phyloP scores from a whole-genome alignment of 352 stramenopile genomes.

The Phytophthora tentaculata region DNA sequence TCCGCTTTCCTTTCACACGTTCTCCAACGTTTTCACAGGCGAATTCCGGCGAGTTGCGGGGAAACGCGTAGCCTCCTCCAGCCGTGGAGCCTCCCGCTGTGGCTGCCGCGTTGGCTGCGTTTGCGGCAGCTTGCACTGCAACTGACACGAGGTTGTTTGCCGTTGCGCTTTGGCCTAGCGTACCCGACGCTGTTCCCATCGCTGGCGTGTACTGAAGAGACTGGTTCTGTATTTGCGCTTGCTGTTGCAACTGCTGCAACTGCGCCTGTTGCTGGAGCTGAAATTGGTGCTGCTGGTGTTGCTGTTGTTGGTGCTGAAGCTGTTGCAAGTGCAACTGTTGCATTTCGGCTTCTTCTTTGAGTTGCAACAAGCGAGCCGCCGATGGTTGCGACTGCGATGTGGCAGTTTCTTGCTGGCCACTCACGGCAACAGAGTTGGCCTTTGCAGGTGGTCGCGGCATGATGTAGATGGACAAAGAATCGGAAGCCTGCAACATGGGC shows the following conservation, averaged over 20 bases:
- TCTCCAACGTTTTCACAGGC: slow-evolving; percentile 85
- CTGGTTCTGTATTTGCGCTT: slow-evolving; percentile 42
- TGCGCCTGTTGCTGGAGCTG: slow-evolving; percentile 47
- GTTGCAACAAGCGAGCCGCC: slow-evolving; percentile 26
- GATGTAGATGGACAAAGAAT: slow-evolving; percentile 16
- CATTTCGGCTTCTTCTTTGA: slow-evolving; percentile 40
- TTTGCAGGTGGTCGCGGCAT: slow-evolving; percentile 40
- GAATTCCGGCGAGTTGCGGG: slow-evolving; percentile 78
- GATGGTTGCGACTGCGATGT: slow-evolving; percentile 17
- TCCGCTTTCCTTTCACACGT: slow-evolving; percentile 81
- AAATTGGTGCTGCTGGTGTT: slow-evolving; percentile 32
- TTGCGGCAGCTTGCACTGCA: slow-evolving; percentile 47
- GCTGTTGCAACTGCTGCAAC: slow-evolving; percentile 41
- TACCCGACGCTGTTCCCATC: slow-evolving; percentile 30
- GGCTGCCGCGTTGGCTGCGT: slow-evolving; percentile 37
- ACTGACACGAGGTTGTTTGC: slow-evolving; percentile 50
- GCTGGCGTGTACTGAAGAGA: slow-evolving; percentile 42
- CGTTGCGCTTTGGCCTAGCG: slow-evolving; percentile 39
- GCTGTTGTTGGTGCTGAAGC: slow-evolving; percentile 1
- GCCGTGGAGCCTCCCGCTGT: slow-evolving; percentile 35
- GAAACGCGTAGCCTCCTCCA: slow-evolving; percentile 57
- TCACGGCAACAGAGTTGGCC: slow-evolving; percentile 21
- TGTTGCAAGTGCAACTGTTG: slow-evolving; percentile 24
- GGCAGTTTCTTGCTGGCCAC: slow-evolving; percentile 16
- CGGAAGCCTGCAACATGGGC: slow-evolving; percentile 18